Conservation (phyloP, 1,284 basidiomycete genomes). For the Hemileia vastatrix region DNA sequence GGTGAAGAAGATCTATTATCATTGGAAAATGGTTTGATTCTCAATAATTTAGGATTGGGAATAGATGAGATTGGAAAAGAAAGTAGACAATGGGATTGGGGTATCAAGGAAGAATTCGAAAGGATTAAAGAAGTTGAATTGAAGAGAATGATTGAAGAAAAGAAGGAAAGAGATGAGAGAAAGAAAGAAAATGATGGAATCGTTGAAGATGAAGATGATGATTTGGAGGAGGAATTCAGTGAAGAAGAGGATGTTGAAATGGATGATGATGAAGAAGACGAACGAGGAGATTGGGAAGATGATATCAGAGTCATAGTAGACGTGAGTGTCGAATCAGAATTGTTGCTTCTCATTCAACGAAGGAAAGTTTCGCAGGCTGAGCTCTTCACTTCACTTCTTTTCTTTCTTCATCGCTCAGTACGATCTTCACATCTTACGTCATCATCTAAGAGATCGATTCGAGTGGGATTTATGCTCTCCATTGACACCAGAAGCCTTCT, state of each 20-base stretch:
- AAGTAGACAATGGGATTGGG: conserved; percentile 20
- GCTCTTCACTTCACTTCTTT: too few species aligned
- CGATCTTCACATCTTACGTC: conserved; percentile 38
- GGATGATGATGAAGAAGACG: too few species aligned
- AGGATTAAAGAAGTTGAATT: too few species aligned
- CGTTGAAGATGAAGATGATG: background rate
- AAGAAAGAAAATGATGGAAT: too few species aligned
- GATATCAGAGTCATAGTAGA: background rate
- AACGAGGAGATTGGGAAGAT: background rate
- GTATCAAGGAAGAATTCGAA: conserved; percentile 14
- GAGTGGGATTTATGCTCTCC: conserved; percentile 42
- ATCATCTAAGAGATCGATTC: conserved; percentile 37
- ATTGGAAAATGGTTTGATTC: background rate
- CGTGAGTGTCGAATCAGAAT: background rate
- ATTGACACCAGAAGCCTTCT: conserved; percentile 39
- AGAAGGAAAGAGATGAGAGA: background rate
- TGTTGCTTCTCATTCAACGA: too few species aligned
- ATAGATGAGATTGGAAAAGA: too few species aligned
- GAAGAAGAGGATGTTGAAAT: background rate
- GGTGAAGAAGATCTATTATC: background rate
- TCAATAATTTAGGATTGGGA: background rate
- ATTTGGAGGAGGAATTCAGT: background rate
- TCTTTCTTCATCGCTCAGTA: conserved; percentile 24
- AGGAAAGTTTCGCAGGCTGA: too few species aligned
- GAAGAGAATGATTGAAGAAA: background rate